A percentile compares a stretch with the other conserved stretches of the same genome.
Conservation (phyloP, 2,329 filamentous ascomycete species). For the Fusarium tupiense region DNA sequence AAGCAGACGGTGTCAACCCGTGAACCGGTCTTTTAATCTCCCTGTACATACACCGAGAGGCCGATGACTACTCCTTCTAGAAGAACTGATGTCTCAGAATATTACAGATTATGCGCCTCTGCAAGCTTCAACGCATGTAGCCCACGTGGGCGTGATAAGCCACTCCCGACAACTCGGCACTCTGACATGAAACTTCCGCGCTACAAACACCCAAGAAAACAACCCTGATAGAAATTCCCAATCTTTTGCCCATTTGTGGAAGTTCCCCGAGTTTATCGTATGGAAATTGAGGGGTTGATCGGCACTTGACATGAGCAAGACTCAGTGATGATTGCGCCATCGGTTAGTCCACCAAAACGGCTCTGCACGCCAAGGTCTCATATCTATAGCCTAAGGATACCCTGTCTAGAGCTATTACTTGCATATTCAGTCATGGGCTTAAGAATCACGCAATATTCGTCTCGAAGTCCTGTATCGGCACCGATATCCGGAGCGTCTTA, state of each 20-base stretch:
- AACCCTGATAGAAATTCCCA: background rate
- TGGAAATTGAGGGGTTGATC: background rate
- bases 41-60: no score
- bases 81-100: background rate
- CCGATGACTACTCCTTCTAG: background rate
- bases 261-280: background rate
- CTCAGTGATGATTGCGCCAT: constrained; percentile 34
- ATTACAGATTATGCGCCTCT: background rate
- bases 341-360: background rate
- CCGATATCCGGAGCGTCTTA: constrained; percentile 11
- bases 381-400: background rate
- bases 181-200: constrained; percentile 3
- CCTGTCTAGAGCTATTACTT: background rate
- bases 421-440: constrained; percentile 26
- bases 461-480: background rate
- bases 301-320: constrained; percentile 32
- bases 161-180: background rate
- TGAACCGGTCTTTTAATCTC: no score
- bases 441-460: constrained; percentile 35
- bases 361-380: background rate
- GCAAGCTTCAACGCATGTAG: no score
- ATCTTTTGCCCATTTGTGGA: background rate
- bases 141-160: background rate
- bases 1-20: background rate
- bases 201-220: background rate